Evolutionary conservation across 2,329 filamentous ascomycete species (phyloP).

Genomic region (Cladobotryum protrusum): DNA sequence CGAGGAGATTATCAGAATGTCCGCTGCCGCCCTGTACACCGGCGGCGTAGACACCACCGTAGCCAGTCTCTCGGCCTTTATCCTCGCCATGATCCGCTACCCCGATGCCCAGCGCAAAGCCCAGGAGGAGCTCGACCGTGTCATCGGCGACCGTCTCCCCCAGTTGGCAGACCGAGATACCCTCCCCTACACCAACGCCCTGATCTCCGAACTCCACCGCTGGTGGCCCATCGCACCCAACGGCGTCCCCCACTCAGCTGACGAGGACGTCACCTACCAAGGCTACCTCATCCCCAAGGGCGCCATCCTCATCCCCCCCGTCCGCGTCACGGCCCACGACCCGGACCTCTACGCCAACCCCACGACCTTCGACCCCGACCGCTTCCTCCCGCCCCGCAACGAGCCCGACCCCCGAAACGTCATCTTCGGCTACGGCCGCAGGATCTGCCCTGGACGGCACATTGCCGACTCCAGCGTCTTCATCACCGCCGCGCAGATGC

Average conservation of each 20-base stretch:
- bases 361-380: conserved; percentile 21
- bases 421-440: conserved; percentile 26
- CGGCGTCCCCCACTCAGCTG: conserved; percentile 30
- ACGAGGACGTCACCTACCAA: conserved; percentile 14
- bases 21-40: conserved; percentile 1
- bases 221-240: conserved; percentile 23
- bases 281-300: conserved; percentile 14
- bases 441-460: conserved; percentile 25
- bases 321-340: conserved; percentile 40
- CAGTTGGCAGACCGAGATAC: conserved; percentile 18
- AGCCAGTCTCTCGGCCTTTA: conserved; percentile 11
- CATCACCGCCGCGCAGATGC: conserved; percentile 30
- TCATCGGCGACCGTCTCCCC: conserved; percentile 25
- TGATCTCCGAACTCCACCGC: conserved; percentile 22
- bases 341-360: too few relatives aligned
- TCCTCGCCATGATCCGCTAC: conserved; percentile 19
- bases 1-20: not conserved
- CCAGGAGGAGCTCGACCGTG: conserved; percentile 20
- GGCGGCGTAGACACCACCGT: conserved; percentile 9
- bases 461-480: conserved; percentile 22
- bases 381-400: conserved; percentile 20
- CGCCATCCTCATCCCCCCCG: conserved; percentile 7
- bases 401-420: conserved; percentile 9
- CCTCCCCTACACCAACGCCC: conserved; percentile 23
- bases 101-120: conserved; percentile 19